Base-by-base conservation (phyloP, 441 rosid genomes). In the Mallotus repandus region DNA sequence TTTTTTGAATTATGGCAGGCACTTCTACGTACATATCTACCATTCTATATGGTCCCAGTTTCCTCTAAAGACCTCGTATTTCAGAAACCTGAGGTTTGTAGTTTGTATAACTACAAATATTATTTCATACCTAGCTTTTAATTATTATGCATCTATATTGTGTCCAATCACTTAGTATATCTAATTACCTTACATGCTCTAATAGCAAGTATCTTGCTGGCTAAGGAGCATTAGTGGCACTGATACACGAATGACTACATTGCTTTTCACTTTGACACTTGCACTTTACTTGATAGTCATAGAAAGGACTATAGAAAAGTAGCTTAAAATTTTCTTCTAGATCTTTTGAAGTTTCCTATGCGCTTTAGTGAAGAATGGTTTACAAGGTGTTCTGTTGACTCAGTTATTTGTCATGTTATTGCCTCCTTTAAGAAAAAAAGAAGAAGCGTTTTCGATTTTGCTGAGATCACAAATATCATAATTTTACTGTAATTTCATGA, bases 41-140 rank as follows among this genome's bases (percentile, higher is more conserved):
- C 98, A 21, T 83, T 74, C 76, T 93, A 91, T 81, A 90, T 96
- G 80, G 97, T 93, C 49, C 99, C 99, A n/a, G 90, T 91, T 84
- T 78, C 82, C 18, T 82, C 90, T 6, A 57, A 59, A 58, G 97
- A 96, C 79, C 86, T 96, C 55, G 35, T 41, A 25, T 93, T 96
- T 76, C 81, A 74, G 77, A 96, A 82, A 77, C 99, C 99, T 5
- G 87, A 93, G 99, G 98, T 93, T 78, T 56, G n/a, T n/a, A n/a
- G n/a, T n/a, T n/a, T n/a, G 97, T 82, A 43, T 67, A 61, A 71
- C 29, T 19, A 38, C 11, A 62, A 45, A 29, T 32, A 62, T 63
- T 49, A 58, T 54, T 4, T 29, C 48, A 18, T 32, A 4, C 5
- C 7, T 29, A 52, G 54, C 13, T 69, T 9, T 22, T 9, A 61